Percentiles rank a stretch among this genome's conserved stretches.
Conservation (phyloP, 306 rosid species). For the Prunus davidiana region DNA sequence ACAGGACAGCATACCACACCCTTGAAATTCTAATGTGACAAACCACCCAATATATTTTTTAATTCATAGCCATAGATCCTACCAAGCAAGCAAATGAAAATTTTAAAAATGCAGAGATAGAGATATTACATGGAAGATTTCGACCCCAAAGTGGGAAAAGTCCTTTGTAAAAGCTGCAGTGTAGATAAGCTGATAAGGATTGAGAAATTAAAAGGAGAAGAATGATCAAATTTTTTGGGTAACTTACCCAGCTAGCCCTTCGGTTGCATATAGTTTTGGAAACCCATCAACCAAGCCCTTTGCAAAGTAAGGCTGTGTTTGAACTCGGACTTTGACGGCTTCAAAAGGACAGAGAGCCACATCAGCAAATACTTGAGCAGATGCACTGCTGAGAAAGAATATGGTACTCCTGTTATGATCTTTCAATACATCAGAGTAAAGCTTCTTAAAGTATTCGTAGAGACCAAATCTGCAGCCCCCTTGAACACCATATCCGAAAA, state of each 20-base stretch:
- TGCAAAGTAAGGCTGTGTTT: constrained; percentile 55
- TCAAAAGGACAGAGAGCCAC: constrained; percentile 71
- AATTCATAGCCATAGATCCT: neutral
- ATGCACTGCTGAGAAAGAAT: constrained; percentile 66
- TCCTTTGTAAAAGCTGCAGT: constrained; percentile 60
- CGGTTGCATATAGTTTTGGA: constrained; percentile 50
- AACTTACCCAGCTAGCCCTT: constrained; percentile 54
- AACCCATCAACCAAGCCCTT: constrained; percentile 66
- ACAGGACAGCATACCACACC: neutral
- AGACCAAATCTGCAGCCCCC: constrained; percentile 74
- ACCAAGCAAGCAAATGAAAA: constrained; percentile 4
- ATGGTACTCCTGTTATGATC: constrained; percentile 40
- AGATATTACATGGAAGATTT: constrained; percentile 70
- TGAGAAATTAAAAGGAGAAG: neutral
- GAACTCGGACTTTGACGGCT: constrained; percentile 61
- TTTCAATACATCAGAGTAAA: constrained; percentile 42
- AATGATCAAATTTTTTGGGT: neutral
- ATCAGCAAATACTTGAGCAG: constrained; percentile 67
- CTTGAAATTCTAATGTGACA: constrained; percentile 1
- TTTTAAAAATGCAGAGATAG: constrained; percentile 4
- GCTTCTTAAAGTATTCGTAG: constrained; percentile 70
- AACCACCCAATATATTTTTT: neutral
- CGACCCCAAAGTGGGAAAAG: constrained; percentile 75
- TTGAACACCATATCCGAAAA: constrained; percentile 67
- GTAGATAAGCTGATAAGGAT: constrained; percentile 11